phyloP scores from a whole-genome alignment of 805 yeast genomes.

The Yarrowia sp. region DNA sequence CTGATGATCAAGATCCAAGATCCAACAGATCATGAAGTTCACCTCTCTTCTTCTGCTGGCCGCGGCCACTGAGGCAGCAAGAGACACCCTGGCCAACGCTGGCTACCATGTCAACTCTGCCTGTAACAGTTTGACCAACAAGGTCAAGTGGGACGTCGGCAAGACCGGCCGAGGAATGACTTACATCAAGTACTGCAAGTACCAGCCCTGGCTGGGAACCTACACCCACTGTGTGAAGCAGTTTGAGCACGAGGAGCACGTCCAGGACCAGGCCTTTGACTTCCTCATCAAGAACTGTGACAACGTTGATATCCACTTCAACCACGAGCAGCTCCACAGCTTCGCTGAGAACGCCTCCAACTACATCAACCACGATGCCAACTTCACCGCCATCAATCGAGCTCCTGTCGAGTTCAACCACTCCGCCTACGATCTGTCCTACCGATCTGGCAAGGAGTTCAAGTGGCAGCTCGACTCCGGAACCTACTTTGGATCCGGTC shows the following conservation, averaged over 20 bases:
- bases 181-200: constrained; percentile 19
- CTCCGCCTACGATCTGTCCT: not conserved
- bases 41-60: constrained; percentile 11
- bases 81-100: constrained; percentile 13
- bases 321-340: not conserved
- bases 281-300: constrained; percentile 3
- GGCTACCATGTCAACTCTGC: constrained; percentile 19
- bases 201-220: constrained; percentile 24
- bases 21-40: constrained; percentile 3
- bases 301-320: not conserved
- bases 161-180: constrained; percentile 5
- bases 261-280: constrained; percentile 16
- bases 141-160: constrained; percentile 16
- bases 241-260: not conserved
- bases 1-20: not conserved
- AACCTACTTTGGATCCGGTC: constrained; percentile 32
- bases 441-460: not conserved
- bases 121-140: constrained; percentile 2
- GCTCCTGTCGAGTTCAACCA: constrained; percentile 20
- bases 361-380: constrained; percentile 9
- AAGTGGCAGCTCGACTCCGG: constrained; percentile 22
- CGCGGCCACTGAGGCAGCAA: not conserved
- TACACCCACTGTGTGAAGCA: constrained; percentile 14
- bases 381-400: constrained; percentile 19
- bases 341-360: not conserved